Conservation (phyloP, 2,329 filamentous ascomycete species). For the Botrytis fabae region DNA sequence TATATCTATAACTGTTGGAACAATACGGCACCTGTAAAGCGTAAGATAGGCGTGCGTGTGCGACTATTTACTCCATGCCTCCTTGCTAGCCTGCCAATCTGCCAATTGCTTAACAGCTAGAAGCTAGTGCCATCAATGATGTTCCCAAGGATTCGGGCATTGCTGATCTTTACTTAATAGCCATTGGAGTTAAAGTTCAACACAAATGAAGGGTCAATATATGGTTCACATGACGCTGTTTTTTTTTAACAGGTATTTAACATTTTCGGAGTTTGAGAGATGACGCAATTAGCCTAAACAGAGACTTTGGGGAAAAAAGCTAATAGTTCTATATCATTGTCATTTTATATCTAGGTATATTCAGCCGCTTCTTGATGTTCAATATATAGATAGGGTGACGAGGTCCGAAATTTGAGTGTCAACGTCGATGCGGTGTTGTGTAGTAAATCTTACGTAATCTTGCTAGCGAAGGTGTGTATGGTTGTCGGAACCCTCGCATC, state of each 20-base stretch:
- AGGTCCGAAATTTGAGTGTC: neutral
- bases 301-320: neutral
- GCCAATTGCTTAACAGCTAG: neutral
- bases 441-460: neutral
- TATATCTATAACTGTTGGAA: neutral
- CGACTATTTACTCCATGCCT: neutral
- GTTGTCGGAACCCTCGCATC: neutral
- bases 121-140: neutral
- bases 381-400: neutral
- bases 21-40: neutral
- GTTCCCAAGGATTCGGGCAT: neutral
- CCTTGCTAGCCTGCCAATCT: neutral
- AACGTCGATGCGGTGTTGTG: neutral
- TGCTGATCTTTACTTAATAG: neutral
- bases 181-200: neutral
- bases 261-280: neutral
- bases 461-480: neutral
- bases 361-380: neutral
- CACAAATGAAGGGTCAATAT: neutral
- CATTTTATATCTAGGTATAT: neutral
- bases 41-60: neutral
- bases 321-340: neutral
- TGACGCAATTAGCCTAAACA: neutral
- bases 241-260: neutral
- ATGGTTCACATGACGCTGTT: slow-evolving; percentile 3